Evolutionary conservation across 371 early-diverging fungal species (phyloP).

Genomic region (Lichtheimia hyalospora): DNA sequence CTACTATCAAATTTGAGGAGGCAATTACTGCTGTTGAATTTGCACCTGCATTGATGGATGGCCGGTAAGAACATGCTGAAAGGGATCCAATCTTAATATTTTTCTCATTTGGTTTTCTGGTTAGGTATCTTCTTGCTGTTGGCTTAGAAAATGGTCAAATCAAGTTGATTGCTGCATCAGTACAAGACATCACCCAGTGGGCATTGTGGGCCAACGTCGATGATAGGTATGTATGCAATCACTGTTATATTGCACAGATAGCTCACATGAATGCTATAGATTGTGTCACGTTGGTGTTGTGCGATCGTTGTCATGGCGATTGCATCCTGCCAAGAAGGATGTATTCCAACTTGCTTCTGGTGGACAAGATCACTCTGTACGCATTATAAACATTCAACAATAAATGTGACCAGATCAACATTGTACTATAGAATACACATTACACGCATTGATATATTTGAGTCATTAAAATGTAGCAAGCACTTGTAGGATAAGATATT

Average conservation of each 20-base stretch:
- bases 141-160: slow-evolving; percentile 84
- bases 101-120: slow-evolving; percentile 7
- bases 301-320: slow-evolving; percentile 67
- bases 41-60: slow-evolving; percentile 50
- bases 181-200: slow-evolving; percentile 36
- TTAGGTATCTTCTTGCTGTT: slow-evolving; percentile 76
- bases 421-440: too few relatives aligned
- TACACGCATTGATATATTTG: too few relatives aligned
- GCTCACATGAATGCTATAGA: slow-evolving; percentile 17
- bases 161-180: slow-evolving; percentile 45
- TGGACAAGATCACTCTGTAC: slow-evolving; percentile 76
- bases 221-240: slow-evolving; percentile 37
- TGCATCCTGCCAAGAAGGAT: slow-evolving; percentile 9
- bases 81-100: not conserved
- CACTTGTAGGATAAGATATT: too few relatives aligned
- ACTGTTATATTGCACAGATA: not conserved
- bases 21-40: slow-evolving; percentile 84
- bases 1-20: slow-evolving; percentile 70
- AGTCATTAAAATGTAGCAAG: too few relatives aligned
- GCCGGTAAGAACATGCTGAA: slow-evolving; percentile 25
- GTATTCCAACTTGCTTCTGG: slow-evolving; percentile 64
- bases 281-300: slow-evolving; percentile 66
- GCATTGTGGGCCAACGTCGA: slow-evolving; percentile 38
- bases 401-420: slow-evolving; percentile 9
- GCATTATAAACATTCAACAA: slow-evolving; percentile 58